These are phyloP conservation scores for Irpex sp. DNA, from an alignment of 1,284 basidiomycete genomes.

Conservation along the genomic window DNA sequence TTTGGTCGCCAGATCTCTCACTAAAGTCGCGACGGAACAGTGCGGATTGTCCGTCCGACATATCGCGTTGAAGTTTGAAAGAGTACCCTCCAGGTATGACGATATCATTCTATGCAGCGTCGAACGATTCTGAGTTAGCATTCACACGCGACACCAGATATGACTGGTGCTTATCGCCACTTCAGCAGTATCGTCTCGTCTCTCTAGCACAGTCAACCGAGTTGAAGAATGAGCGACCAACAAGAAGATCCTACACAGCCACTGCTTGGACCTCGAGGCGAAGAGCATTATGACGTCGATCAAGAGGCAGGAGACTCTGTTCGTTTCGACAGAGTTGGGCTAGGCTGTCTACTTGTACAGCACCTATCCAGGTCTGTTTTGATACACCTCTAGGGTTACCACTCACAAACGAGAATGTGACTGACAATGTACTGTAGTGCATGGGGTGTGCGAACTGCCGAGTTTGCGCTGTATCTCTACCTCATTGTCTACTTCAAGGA, in stretches of 20 bases:
- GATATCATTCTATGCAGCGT: neutral
- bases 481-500: constrained; percentile 45
- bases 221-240: neutral
- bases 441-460: constrained; percentile 40
- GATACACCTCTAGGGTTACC: too few species aligned
- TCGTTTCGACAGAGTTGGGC: neutral
- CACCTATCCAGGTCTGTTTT: neutral
- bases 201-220: neutral
- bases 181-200: neutral
- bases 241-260: neutral
- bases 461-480: constrained; percentile 45
- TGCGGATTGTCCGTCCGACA: too few species aligned
- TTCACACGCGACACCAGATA: neutral
- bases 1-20: too few species aligned
- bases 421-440: constrained; percentile 24
- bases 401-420: neutral
- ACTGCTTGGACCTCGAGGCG: neutral
- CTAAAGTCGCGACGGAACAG: too few species aligned
- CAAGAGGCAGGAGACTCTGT: neutral
- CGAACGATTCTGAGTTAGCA: neutral
- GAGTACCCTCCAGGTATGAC: neutral
- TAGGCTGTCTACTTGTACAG: neutral
- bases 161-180: neutral
- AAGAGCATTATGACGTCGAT: neutral
- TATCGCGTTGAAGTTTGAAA: neutral